Percentiles rank a stretch among this genome's conserved stretches.
Evolutionary conservation across 225 moss, liverwort and hornwort species (phyloP).

Genomic region (Physcomitrellopsis africana): DNA sequence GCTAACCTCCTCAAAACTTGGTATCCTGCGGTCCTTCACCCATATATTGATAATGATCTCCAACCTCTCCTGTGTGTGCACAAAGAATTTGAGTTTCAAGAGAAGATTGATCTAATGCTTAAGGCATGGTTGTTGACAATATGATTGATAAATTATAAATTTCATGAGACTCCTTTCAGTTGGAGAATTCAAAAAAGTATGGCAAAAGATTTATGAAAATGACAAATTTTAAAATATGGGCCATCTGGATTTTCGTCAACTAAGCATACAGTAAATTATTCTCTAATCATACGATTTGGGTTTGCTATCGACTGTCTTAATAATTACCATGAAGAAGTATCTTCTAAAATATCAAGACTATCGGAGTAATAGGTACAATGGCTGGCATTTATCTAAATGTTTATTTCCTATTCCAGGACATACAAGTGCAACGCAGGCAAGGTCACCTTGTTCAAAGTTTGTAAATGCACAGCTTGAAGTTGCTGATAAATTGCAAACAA

Average conservation of each 20-base stretch:
- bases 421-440: slow-evolving; percentile 11
- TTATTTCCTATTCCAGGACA: slow-evolving; percentile 5
- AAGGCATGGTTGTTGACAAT: no score
- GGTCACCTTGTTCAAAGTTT: slow-evolving; percentile 86
- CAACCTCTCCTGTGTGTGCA: slow-evolving; percentile 70
- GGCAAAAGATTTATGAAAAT: no score
- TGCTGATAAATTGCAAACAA: slow-evolving; percentile 83
- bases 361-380: neutral
- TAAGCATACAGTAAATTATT: neutral
- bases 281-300: slow-evolving; percentile 6
- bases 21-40: slow-evolving; percentile 70
- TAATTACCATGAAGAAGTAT: slow-evolving; percentile 6
- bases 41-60: slow-evolving; percentile 79
- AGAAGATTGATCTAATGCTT: neutral
- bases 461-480: slow-evolving; percentile 84
- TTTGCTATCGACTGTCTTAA: neutral
- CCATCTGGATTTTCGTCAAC: no score
- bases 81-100: slow-evolving; percentile 14
- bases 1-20: slow-evolving; percentile 83
- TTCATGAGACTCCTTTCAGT: no score
- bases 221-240: neutral
- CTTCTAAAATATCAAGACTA: slow-evolving; percentile 2
- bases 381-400: neutral
- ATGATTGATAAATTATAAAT: no score
- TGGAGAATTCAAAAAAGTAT: no score